phyloP scores from a whole-genome alignment of 176 grass and related monocot species.

The Carex littledalei region DNA sequence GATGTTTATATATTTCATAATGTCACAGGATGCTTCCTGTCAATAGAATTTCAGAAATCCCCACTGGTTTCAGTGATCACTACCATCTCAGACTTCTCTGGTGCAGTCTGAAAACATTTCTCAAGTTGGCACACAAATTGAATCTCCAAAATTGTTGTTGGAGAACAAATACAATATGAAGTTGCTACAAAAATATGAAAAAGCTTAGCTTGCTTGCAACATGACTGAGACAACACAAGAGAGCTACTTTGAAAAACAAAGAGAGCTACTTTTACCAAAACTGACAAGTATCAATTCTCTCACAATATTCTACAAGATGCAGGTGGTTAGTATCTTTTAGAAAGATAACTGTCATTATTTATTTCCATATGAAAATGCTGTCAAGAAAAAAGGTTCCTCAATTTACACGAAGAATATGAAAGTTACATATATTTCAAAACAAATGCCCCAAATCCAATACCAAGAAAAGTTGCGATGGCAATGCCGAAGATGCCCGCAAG shows the following conservation, averaged over 20 bases:
- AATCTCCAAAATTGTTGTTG: neutral
- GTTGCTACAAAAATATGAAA: neutral
- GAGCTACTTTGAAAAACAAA: neutral
- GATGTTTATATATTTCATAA: neutral
- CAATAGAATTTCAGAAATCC: neutral
- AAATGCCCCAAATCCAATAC: constrained; percentile 43
- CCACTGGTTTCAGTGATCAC: neutral
- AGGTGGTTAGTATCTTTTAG: neutral
- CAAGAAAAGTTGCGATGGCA: constrained; percentile 62
- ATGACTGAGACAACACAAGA: neutral
- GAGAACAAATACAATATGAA: neutral
- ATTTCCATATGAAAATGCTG: neutral
- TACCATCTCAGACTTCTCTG: neutral
- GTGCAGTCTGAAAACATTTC: neutral
- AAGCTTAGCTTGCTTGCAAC: neutral
- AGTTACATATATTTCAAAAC: constrained; percentile 49
- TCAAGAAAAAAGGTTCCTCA: neutral
- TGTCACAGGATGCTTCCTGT: neutral
- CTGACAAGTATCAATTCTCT: neutral
- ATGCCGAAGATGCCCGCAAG: constrained; percentile 72
- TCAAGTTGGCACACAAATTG: neutral
- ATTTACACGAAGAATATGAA: neutral
- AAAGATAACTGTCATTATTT: neutral
- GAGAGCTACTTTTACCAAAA: neutral
- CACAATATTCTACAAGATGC: neutral